phyloP scores from a whole-genome alignment of 129 eudicot species.

The Lactuca sativa region DNA sequence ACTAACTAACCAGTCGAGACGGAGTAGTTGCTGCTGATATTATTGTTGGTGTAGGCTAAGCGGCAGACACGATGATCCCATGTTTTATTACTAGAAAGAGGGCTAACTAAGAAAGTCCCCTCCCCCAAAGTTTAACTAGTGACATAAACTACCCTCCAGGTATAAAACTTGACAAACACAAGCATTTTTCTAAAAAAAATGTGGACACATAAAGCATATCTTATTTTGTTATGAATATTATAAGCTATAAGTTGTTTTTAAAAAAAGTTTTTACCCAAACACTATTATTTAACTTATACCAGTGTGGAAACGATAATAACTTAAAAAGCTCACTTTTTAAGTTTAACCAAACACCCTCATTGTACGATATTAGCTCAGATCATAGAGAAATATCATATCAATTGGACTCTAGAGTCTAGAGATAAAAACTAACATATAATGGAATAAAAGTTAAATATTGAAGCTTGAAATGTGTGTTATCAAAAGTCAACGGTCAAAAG shows the following conservation, averaged over 20 bases:
- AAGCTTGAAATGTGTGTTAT: background rate
- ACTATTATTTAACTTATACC: too few relatives aligned
- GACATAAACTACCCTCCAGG: slow-evolving; percentile 12
- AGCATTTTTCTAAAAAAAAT: background rate
- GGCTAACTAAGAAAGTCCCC: slow-evolving; percentile 3
- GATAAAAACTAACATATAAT: too few relatives aligned
- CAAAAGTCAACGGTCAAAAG: too few relatives aligned
- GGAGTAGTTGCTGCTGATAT: slow-evolving; percentile 1
- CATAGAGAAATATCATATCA: background rate
- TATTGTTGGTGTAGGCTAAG: slow-evolving; percentile 9
- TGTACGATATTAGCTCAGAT: background rate
- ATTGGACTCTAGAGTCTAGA: too few relatives aligned
- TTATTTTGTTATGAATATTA: too few relatives aligned
- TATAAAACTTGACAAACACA: background rate
- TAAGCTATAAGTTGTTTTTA: too few relatives aligned
- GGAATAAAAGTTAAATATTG: background rate
- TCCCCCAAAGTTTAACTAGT: slow-evolving; percentile 4
- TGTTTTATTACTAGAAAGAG: background rate
- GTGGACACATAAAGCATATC: too few relatives aligned
- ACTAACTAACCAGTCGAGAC: slow-evolving; percentile 21
- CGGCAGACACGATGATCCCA: slow-evolving; percentile 27
- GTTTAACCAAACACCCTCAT: background rate
- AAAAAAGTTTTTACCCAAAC: too few relatives aligned
- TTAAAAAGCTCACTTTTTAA: background rate
- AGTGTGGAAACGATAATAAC: background rate